Evolutionary conservation across 768 basidiomycete species (phyloP), one percentile per base, ranked within the genome.

Genomic region (Cystobasidium onofrii): DNA sequence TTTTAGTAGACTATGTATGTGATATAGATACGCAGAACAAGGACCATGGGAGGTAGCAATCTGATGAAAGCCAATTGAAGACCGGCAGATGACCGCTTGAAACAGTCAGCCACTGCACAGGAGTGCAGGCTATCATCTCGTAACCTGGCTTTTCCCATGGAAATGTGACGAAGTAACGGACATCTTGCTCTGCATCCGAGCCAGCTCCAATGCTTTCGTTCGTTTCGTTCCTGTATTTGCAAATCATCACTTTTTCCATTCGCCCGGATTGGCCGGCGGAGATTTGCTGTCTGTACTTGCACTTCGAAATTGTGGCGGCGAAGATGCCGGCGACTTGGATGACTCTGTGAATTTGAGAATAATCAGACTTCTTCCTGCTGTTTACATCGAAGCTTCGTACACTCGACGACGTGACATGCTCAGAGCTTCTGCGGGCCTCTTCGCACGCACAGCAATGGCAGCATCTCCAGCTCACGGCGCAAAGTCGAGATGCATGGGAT

Each of bases 401-500:
- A n/a, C n/a, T n/a, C n/a, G n/a, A n/a, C n/a, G 15, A 12, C 10
- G 57, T 60, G 29, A 60, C 57, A 64, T 64, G 63, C 63, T 64
- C 63, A 39, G 63, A 39, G 63, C 63, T 23, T 34, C 63, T 34
- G 25, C 63, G 25, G 63, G 36, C 6, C 34, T 41, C 3, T 23
- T 64, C 34, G 12, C 63, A 15, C 63, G 63, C 23, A 36, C 63
- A 64, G 57, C 57, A 12, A 60, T 60, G 57, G 57, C 57, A 29
- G 33, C 57, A 15, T 29, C 57, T 34, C 57, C 25, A 29, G 33
- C 4, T 20, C 57, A 60, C 25, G 29, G 57, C 27, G 46, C n/a
- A 15, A 50, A 50, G 46, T 60, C 63, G 63, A 39, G 63, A 39
- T 64, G 63, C 63, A 46, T 39, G 36, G 63, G 63, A 27, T 64